A percentile compares a stretch with the other conserved stretches of the same genome.
Conservation (phyloP, 2,329 filamentous ascomycete species). For the Phyllosticta ampelicida region DNA sequence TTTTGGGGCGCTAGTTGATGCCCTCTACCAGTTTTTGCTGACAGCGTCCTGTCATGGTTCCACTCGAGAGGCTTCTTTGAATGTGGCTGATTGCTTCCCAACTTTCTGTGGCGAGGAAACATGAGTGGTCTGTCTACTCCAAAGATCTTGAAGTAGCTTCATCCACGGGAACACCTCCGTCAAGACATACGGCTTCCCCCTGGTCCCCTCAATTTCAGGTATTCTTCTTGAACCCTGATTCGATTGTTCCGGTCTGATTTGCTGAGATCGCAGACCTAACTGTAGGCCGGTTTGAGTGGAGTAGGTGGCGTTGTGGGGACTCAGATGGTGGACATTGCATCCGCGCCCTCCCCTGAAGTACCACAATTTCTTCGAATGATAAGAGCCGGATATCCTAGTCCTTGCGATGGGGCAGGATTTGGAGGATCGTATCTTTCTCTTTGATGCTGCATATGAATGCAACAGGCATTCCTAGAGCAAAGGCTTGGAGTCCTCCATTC, state of each 20-base stretch:
- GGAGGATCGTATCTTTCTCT: neutral
- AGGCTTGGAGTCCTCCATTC: neutral
- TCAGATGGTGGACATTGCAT: neutral
- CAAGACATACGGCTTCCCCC: too few species aligned
- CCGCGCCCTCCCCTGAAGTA: neutral
- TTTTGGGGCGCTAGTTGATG: neutral
- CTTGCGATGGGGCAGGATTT: neutral
- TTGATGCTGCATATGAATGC: neutral
- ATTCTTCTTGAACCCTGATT: too few species aligned
- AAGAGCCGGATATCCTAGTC: neutral
- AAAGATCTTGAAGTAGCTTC: too few species aligned
- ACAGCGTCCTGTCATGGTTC: neutral
- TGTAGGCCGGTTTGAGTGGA: neutral
- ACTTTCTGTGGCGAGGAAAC: too few species aligned
- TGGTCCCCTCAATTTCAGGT: too few species aligned
- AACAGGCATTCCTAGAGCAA: neutral
- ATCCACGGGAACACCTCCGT: too few species aligned
- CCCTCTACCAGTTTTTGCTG: neutral
- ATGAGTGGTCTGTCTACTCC: too few species aligned
- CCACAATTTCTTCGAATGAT: neutral
- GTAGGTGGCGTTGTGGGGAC: neutral
- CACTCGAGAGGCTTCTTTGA: neutral
- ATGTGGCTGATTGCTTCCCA: too few species aligned
- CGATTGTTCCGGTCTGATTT: too few species aligned
- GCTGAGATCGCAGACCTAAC: neutral